Evolutionary conservation across 345 rosid genomes (phyloP).

Genomic region (Linum trigynum): DNA sequence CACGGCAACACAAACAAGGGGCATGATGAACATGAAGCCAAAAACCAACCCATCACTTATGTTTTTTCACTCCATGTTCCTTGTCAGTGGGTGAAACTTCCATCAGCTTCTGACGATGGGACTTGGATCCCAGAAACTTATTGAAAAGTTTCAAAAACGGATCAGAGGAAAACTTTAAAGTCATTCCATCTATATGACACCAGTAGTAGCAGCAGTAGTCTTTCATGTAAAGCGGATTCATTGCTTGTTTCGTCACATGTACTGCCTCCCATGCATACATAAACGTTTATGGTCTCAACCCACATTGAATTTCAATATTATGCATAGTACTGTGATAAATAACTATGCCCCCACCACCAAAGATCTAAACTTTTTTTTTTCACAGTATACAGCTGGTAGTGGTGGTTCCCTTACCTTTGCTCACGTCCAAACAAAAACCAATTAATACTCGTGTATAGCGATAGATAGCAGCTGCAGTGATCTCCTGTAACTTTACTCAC

Average conservation of each 20-base stretch:
- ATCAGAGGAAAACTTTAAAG: not conserved
- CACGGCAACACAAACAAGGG: too few relatives aligned
- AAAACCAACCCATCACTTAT: too few relatives aligned
- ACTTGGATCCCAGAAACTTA: not conserved
- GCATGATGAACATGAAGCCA: too few relatives aligned
- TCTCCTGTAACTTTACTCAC: not conserved
- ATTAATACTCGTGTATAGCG: not conserved
- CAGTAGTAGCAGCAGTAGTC: not conserved
- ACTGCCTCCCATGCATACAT: slow-evolving; percentile 11
- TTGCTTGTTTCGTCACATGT: slow-evolving; percentile 23
- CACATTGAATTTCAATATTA: slow-evolving; percentile 14
- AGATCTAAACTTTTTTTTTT: too few relatives aligned
- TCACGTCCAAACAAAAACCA: not conserved
- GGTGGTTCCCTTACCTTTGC: not conserved
- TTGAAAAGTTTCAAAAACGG: not conserved
- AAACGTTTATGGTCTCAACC: slow-evolving; percentile 1
- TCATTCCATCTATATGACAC: not conserved
- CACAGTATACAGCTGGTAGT: not conserved
- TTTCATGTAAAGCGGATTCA: slow-evolving; percentile 26
- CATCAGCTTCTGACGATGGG: not conserved
- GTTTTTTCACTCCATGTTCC: not conserved
- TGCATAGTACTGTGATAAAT: slow-evolving; percentile 3
- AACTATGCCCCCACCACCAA: too few relatives aligned
- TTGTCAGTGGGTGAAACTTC: not conserved
- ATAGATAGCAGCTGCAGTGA: not conserved